Percentiles rank a stretch among this genome's conserved stretches.
Evolutionary conservation across 2,329 filamentous ascomycete genomes (phyloP).

Genomic region (Fusarium hainanense): DNA sequence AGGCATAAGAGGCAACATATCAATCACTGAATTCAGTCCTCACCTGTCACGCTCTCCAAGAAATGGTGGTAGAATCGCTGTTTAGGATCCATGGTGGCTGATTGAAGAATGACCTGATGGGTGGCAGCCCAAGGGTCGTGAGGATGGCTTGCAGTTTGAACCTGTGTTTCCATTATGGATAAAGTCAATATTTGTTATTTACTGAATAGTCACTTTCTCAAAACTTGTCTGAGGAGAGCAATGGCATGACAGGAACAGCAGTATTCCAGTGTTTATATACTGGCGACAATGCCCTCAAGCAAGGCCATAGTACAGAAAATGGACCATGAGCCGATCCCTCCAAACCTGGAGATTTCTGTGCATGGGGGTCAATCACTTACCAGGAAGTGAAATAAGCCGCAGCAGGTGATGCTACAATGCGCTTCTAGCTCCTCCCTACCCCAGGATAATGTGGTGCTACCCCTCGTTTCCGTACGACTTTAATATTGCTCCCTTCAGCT

Average conservation of each 20-base stretch:
- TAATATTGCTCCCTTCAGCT: constrained; percentile 14
- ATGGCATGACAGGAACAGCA: neutral
- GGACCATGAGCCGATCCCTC: constrained; percentile 9
- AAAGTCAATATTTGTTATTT: constrained; percentile 31
- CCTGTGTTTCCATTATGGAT: constrained; percentile 43
- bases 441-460: constrained; percentile 21
- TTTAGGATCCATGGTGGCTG: constrained; percentile 61
- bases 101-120: constrained; percentile 41
- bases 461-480: constrained; percentile 29
- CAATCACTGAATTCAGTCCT: constrained; percentile 34
- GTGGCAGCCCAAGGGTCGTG: constrained; percentile 40
- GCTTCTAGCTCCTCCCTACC: constrained; percentile 21
- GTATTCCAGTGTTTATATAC: constrained; percentile 15
- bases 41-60: constrained; percentile 78
- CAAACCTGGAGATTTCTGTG: constrained; percentile 18
- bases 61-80: constrained; percentile 89
- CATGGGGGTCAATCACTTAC: constrained; percentile 34
- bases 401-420: constrained; percentile 36
- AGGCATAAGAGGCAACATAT: neutral
- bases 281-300: constrained; percentile 1
- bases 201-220: neutral
- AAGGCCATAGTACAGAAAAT: constrained; percentile 4
- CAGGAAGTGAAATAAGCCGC: constrained; percentile 29
- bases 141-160: constrained; percentile 25
- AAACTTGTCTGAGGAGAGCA: neutral